Evolutionary conservation across 805 yeast species (phyloP).

Genomic region (Vanderwaltozyma verrucispora): DNA sequence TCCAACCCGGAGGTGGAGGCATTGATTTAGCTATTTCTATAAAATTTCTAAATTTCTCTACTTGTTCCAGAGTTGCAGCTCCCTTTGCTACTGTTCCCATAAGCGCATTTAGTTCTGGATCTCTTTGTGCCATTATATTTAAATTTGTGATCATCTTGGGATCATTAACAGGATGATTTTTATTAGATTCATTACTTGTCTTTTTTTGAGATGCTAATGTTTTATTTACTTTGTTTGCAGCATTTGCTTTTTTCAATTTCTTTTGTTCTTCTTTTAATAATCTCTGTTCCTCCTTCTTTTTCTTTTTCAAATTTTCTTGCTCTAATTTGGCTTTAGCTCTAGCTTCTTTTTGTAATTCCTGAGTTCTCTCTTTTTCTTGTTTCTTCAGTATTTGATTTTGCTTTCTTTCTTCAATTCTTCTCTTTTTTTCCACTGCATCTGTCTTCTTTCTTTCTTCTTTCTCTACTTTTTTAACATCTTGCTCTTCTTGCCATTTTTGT

Average conservation of each 20-base stretch:
- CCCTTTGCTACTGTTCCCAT: constrained; percentile 88
- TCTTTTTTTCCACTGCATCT: constrained; percentile 26
- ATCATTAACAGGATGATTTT: constrained; percentile 35
- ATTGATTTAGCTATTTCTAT: constrained; percentile 68
- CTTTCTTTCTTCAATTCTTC: constrained; percentile 19
- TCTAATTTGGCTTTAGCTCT: constrained; percentile 17
- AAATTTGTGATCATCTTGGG: constrained; percentile 78
- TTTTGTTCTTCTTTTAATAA: constrained; percentile 15
- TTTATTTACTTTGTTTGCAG: background rate
- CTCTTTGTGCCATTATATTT: constrained; percentile 70
- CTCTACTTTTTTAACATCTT: constrained; percentile 27
- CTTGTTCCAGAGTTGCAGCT: constrained; percentile 59
- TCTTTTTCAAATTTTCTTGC: constrained; percentile 10
- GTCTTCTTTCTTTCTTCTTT: constrained; percentile 29
- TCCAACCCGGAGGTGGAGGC: constrained; percentile 43
- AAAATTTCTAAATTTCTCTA: constrained; percentile 67
- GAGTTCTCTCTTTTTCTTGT: constrained; percentile 16
- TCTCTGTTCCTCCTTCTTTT: constrained; percentile 14
- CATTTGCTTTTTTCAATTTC: constrained; percentile 3
- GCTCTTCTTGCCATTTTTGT: constrained; percentile 34
- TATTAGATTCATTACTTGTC: constrained; percentile 4
- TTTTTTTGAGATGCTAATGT: constrained; percentile 2
- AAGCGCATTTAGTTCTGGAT: constrained; percentile 52
- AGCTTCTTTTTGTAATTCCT: constrained; percentile 11
- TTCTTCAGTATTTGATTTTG: constrained; percentile 16